Percentiles rank a stretch among this genome's conserved stretches.
These are phyloP conservation scores for Trichocomaceae sp. DNA, from an alignment of 2,329 filamentous ascomycete genomes.

Conservation along the genomic window DNA sequence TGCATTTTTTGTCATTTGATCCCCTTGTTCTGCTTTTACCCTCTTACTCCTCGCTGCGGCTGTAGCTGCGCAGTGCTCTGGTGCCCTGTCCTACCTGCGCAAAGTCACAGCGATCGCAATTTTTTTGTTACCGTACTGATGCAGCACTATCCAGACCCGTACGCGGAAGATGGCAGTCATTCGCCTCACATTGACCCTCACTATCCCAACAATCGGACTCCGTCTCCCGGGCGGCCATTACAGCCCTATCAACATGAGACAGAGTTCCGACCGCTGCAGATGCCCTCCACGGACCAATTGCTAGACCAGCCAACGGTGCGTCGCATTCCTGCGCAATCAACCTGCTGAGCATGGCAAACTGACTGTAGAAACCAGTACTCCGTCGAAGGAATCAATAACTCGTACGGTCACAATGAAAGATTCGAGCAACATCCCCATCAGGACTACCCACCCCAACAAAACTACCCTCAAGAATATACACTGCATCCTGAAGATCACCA, in stretches of 20 bases:
- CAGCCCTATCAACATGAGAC: slow-evolving; percentile 75
- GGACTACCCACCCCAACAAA: slow-evolving; percentile 43
- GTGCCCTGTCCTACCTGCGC: not conserved
- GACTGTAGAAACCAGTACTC: slow-evolving; percentile 50
- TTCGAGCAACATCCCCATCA: slow-evolving; percentile 47
- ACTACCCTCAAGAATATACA: slow-evolving; percentile 54
- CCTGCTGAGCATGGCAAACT: not conserved
- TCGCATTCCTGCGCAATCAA: slow-evolving; percentile 19
- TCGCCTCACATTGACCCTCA: slow-evolving; percentile 48
- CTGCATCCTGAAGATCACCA: slow-evolving; percentile 80
- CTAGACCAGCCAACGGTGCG: slow-evolving; percentile 78
- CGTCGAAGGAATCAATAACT: slow-evolving; percentile 59
- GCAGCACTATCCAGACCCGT: slow-evolving; percentile 28
- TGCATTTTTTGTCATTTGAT: not conserved
- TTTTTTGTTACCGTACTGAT: slow-evolving; percentile 5
- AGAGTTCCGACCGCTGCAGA: slow-evolving; percentile 60
- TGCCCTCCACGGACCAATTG: slow-evolving; percentile 67
- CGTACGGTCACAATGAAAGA: slow-evolving; percentile 56
- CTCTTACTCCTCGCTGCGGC: not conserved
- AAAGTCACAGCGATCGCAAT: not conserved
- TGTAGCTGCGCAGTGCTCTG: not conserved
- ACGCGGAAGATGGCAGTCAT: slow-evolving; percentile 37
- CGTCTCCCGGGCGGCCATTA: slow-evolving; percentile 69
- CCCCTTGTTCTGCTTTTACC: not conserved
- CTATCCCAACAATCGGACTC: slow-evolving; percentile 53